Conservation (phyloP, 192 early-diverging fungal genomes). For the Coemansia sp. region DNA sequence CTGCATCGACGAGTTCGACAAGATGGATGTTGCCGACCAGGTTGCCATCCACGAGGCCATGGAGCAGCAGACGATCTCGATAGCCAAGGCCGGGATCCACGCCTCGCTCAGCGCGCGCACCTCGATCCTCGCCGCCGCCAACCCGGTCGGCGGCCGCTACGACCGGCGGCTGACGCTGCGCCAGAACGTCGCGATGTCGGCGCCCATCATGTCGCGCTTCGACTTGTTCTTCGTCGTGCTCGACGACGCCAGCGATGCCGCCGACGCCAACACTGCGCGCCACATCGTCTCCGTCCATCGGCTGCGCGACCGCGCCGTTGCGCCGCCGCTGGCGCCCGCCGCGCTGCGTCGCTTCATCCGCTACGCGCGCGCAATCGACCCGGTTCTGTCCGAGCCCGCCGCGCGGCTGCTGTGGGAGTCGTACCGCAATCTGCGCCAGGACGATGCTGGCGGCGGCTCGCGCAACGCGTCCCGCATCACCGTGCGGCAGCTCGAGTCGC, state of each 20-base stretch:
- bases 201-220: conserved; percentile 98
- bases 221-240: conserved; percentile 97
- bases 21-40: conserved; percentile 95
- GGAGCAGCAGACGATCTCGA: conserved; percentile 98
- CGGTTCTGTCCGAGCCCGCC: conserved; percentile 75
- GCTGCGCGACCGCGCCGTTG: conserved; percentile 63
- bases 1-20: conserved; percentile 99
- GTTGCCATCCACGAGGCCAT: conserved; percentile 99
- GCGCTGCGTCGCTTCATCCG: conserved; percentile 82
- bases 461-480: conserved; percentile 88
- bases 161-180: conserved; percentile 91
- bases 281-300: conserved; percentile 91
- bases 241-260: conserved; percentile 87
- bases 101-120: conserved; percentile 93
- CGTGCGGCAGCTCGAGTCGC: conserved; percentile 93
- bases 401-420: conserved; percentile 74
- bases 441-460: conserved; percentile 70
- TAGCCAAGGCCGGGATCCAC: conserved; percentile 96
- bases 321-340: conserved; percentile 72
- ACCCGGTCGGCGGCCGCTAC: conserved; percentile 93
- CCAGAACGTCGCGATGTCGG: conserved; percentile 95
- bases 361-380: conserved; percentile 86
- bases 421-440: conserved; percentile 85
- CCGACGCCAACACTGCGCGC: conserved; percentile 87
- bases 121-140: conserved; percentile 94